phyloP scores from a whole-genome alignment of 2,329 filamentous ascomycete genomes.

The Colletotrichum navitas region DNA sequence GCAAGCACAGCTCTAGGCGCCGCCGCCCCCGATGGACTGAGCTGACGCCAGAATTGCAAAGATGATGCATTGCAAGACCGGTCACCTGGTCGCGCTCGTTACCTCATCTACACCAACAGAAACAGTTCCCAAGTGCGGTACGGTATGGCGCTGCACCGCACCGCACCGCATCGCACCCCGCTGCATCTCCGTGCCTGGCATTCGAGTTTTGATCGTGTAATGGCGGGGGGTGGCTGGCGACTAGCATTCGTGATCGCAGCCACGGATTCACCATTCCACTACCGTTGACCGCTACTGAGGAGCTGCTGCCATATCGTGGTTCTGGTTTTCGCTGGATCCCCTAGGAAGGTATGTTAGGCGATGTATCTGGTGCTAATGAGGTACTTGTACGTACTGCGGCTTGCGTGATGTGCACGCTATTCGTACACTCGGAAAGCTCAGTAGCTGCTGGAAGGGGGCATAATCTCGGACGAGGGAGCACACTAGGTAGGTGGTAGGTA shows the following conservation, averaged over 20 bases:
- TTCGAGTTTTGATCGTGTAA: constrained; percentile 40
- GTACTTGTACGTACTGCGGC: no score
- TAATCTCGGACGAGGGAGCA: no score
- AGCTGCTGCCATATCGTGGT: not conserved
- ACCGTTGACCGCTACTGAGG: constrained; percentile 25
- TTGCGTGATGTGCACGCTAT: no score
- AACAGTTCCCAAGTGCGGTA: not conserved
- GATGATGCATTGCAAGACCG: constrained; percentile 39
- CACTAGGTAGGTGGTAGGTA: no score
- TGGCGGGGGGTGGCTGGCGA: constrained; percentile 24
- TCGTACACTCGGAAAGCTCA: not conserved
- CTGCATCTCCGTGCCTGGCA: constrained; percentile 37
- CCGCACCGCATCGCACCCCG: constrained; percentile 13
- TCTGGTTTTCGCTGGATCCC: no score
- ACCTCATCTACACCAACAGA: not conserved
- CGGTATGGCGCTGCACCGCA: not conserved
- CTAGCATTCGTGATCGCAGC: constrained; percentile 37
- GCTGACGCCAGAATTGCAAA: constrained; percentile 41
- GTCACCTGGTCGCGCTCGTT: constrained; percentile 32
- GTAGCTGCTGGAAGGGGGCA: no score
- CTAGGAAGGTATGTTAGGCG: not conserved
- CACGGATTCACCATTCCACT: constrained; percentile 31
- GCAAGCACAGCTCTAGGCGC: constrained; percentile 9
- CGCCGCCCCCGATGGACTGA: constrained; percentile 23
- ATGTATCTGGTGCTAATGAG: no score